These are phyloP conservation scores for Ephemerocybe angulata DNA, from an alignment of 768 basidiomycete genomes.

Conservation along the genomic window DNA sequence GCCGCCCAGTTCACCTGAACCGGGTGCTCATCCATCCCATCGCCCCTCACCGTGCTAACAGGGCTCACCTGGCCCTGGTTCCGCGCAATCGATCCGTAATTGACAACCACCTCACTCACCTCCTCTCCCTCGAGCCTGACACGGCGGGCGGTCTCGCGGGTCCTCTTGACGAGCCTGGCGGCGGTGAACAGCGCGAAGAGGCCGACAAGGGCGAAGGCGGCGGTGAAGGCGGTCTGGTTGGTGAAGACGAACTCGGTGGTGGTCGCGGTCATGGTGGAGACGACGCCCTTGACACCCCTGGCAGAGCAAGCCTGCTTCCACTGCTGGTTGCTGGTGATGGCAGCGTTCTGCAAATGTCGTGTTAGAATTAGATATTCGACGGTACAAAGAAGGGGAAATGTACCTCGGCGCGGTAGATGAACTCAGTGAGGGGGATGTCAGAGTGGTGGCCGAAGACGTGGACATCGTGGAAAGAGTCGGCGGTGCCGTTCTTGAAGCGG, in stretches of 20 bases:
- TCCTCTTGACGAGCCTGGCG: slow-evolving; percentile 36
- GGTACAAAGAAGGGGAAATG: slow-evolving; percentile 13
- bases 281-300: slow-evolving; percentile 22
- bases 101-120: slow-evolving; percentile 41
- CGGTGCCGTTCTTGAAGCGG: slow-evolving; percentile 82
- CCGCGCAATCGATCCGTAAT: slow-evolving; percentile 35
- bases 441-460: slow-evolving; percentile 71
- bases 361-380: not conserved
- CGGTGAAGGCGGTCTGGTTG: slow-evolving; percentile 31
- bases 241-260: slow-evolving; percentile 16
- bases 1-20: slow-evolving; percentile 17
- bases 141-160: slow-evolving; percentile 35
- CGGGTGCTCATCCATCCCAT: slow-evolving; percentile 12
- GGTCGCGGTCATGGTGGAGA: slow-evolving; percentile 14
- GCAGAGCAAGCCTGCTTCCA: slow-evolving; percentile 47
- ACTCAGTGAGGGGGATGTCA: slow-evolving; percentile 80
- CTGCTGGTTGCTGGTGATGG: slow-evolving; percentile 53
- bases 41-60: slow-evolving; percentile 19
- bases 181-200: slow-evolving; percentile 37
- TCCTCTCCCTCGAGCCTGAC: slow-evolving; percentile 45
- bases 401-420: slow-evolving; percentile 81
- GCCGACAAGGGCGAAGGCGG: slow-evolving; percentile 35
- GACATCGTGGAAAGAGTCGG: slow-evolving; percentile 56
- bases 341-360: slow-evolving; percentile 36
- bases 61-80: slow-evolving; percentile 7